phyloP scores from a whole-genome alignment of 1,284 basidiomycete species.

The Fomitopsis pinicola region DNA sequence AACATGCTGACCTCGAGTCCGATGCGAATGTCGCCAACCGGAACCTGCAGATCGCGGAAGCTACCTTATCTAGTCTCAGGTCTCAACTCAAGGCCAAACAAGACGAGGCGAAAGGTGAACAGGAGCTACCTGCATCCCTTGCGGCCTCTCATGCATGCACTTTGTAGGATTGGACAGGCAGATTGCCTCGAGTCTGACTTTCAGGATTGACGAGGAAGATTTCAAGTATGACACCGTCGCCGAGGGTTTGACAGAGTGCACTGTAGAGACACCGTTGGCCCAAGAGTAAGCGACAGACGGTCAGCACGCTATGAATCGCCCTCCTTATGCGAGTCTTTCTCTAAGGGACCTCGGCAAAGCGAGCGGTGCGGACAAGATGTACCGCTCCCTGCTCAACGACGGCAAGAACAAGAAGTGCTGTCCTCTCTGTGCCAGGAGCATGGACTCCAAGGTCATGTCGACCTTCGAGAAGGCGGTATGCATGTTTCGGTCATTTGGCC shows the following conservation, averaged over 20 bases:
- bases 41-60: slow-evolving; percentile 58
- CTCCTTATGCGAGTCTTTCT: background rate
- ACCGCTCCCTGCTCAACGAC: slow-evolving; percentile 54
- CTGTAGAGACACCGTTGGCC: slow-evolving; percentile 46
- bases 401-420: slow-evolving; percentile 71
- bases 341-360: slow-evolving; percentile 25
- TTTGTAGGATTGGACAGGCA: slow-evolving; percentile 50
- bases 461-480: slow-evolving; percentile 68
- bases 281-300: slow-evolving; percentile 42
- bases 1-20: slow-evolving; percentile 52
- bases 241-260: slow-evolving; percentile 3
- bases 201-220: slow-evolving; percentile 24
- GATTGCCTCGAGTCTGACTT: background rate
- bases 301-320: background rate
- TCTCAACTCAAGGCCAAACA: slow-evolving; percentile 60
- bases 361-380: slow-evolving; percentile 50
- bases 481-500: background rate
- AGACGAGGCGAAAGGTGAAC: slow-evolving; percentile 58
- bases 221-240: background rate
- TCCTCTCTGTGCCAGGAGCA: slow-evolving; percentile 69
- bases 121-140: background rate
- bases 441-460: slow-evolving; percentile 59
- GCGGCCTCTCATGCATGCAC: background rate
- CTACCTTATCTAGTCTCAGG: slow-evolving; percentile 53
- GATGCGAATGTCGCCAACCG: slow-evolving; percentile 47